Conservation (phyloP, 2,329 filamentous ascomycete genomes). For the Golovinomyces cichoracearum region DNA sequence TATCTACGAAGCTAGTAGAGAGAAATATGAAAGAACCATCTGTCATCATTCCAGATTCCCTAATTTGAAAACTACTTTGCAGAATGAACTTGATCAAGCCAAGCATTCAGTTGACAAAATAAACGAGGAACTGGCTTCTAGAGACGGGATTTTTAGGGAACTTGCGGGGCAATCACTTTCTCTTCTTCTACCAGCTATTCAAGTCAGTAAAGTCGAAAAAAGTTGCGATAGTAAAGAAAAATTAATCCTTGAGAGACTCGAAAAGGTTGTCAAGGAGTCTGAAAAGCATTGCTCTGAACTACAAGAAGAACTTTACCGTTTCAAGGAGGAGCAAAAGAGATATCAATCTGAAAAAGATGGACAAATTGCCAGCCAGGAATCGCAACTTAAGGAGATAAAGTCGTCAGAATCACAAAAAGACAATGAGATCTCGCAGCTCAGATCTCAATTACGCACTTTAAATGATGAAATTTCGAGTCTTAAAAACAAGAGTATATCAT, state of each 20-base stretch:
- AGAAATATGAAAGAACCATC: slow-evolving; percentile 1
- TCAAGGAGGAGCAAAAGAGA: neutral
- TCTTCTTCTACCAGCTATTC: neutral
- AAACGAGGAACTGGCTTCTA: neutral
- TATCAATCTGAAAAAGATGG: neutral
- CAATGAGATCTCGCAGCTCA: neutral
- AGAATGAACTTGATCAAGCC: neutral
- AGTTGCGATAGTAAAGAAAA: neutral
- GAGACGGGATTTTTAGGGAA: neutral
- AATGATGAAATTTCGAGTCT: neutral
- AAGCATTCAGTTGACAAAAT: neutral
- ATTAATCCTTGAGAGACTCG: neutral
- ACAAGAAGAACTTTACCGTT: neutral
- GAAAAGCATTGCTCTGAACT: neutral
- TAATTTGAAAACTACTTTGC: neutral
- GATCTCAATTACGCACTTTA: slow-evolving; percentile 1
- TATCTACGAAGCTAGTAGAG: neutral
- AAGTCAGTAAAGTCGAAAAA: neutral
- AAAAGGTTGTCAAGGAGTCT: neutral
- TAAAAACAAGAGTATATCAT: neutral
- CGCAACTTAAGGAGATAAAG: neutral
- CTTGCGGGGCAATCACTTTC: neutral
- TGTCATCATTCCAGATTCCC: slow-evolving; percentile 1
- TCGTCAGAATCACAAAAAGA: neutral
- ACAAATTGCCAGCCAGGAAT: neutral